These are phyloP conservation scores for Mollisia scopiformis DNA, from an alignment of 2,329 filamentous ascomycete species.

Conservation along the genomic window DNA sequence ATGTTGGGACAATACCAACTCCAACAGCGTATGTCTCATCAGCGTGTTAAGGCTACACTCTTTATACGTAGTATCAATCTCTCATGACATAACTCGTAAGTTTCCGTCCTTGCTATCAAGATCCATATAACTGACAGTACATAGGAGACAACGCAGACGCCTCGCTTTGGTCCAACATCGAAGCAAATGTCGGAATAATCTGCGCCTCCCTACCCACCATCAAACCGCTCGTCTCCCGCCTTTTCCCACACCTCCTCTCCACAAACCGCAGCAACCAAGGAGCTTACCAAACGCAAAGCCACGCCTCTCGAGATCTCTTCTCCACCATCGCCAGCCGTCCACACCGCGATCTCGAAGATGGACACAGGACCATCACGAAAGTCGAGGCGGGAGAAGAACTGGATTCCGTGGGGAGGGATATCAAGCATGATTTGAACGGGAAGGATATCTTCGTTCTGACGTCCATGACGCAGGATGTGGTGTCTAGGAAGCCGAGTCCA, in stretches of 20 bases:
- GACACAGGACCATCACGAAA: slow-evolving; percentile 4
- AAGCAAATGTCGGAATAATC: slow-evolving; percentile 42
- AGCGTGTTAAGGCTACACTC: slow-evolving; percentile 21
- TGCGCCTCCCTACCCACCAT: slow-evolving; percentile 64
- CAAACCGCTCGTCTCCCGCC: slow-evolving; percentile 53
- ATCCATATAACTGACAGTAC: not conserved
- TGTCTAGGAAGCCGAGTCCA: slow-evolving; percentile 3
- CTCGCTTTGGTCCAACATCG: slow-evolving; percentile 38
- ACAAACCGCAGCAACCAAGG: slow-evolving; percentile 5
- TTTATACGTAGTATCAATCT: slow-evolving; percentile 14
- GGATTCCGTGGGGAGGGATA: not conserved
- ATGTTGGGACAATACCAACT: not conserved
- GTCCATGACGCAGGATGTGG: slow-evolving; percentile 15
- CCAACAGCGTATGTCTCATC: slow-evolving; percentile 21
- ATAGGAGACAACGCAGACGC: slow-evolving; percentile 34
- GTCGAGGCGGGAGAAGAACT: not conserved
- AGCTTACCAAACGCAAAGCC: not conserved
- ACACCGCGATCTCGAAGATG: not conserved
- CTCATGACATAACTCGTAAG: slow-evolving; percentile 20
- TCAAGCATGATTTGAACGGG: not conserved
- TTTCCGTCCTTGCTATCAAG: not conserved
- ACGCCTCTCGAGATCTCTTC: not conserved
- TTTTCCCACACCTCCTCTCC: slow-evolving; percentile 18
- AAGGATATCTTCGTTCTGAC: slow-evolving; percentile 14
- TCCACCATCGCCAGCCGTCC: not conserved